Base-by-base conservation (phyloP, 176 grass and related monocot species). In the Saccharum spontaneum region DNA sequence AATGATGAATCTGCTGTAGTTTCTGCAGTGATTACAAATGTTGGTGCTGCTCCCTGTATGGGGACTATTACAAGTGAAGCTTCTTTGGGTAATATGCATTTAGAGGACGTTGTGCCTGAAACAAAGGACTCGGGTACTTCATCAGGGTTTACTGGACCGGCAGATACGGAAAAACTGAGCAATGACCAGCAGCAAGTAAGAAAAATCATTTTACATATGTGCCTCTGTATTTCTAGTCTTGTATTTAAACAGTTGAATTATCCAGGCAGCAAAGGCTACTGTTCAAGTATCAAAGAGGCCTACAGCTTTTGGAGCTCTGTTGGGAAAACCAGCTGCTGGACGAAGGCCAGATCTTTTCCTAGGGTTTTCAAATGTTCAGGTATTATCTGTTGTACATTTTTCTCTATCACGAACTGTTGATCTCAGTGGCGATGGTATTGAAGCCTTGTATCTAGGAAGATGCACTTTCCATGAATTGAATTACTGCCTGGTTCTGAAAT, bases 281-380 rank as follows among this genome's bases (percentile, higher is more conserved):
- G 91, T 98, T 57, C 96, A 98, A 90, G 76, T 92, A 80, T 52
- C 70, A 14, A 90, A 94, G 77, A 95, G 66, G 14, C 78, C 93
- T 80, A 80, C 90, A 78, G 93, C 89, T 86, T 98, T 98, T 92
- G 93, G 91, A 66, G 86, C 93, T 52, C 84, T 98, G 77, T 95
- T 98, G 76, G 89, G 91, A 63, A 94, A 95, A 83, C 81, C 93
- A 30, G 78, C 87, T 83, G 88, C 91, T 75, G 75, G 77, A 48
- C 84, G 87, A 89, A 94, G 61, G 69, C 36, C 49, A 15, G 84
- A 75, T 62, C 54, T 65, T 68, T 82, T 86, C 73, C 37, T 71
- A 89, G 86, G 68, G 41, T 71, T 76, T 80, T 69, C 55, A 67
- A 85, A 61, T 84, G 86, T 83, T 13, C 92, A 97, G 90, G 94